phyloP scores from a whole-genome alignment of 2,329 filamentous ascomycete species.

The Torrubiella hemipterigena region DNA sequence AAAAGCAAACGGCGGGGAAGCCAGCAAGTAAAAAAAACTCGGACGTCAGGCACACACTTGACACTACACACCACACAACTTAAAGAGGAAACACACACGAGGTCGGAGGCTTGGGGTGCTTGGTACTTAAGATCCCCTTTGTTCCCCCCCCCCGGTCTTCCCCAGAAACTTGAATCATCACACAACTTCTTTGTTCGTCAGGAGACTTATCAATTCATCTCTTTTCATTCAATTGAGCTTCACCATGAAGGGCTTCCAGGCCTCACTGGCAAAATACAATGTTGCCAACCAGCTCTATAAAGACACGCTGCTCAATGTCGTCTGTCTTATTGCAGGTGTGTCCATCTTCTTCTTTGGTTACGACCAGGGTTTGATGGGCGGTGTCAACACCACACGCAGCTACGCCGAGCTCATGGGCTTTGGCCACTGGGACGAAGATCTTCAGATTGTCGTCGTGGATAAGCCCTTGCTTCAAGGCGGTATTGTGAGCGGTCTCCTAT shows the following conservation, averaged over 20 bases:
- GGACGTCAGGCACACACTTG: too few species aligned
- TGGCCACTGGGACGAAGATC: slow-evolving; percentile 41
- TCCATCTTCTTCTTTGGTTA: slow-evolving; percentile 59
- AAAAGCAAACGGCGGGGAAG: too few species aligned
- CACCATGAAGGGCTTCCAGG: slow-evolving; percentile 4
- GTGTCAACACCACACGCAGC: slow-evolving; percentile 53
- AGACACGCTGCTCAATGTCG: slow-evolving; percentile 40
- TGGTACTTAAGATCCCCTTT: too few species aligned
- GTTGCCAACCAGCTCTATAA: slow-evolving; percentile 44
- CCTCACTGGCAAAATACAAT: slow-evolving; percentile 8
- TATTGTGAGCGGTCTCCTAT: slow-evolving; percentile 14
- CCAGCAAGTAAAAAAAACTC: too few species aligned
- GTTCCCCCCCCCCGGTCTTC: too few species aligned
- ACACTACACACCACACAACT: too few species aligned
- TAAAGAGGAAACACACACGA: too few species aligned
- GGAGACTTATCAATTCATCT: too few species aligned
- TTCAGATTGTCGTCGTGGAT: slow-evolving; percentile 42
- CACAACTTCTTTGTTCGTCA: too few species aligned
- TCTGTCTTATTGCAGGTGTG: slow-evolving; percentile 51
- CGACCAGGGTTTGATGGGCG: slow-evolving; percentile 47
- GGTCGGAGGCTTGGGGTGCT: too few species aligned
- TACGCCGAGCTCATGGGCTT: slow-evolving; percentile 56
- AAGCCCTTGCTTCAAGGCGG: slow-evolving; percentile 25
- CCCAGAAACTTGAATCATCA: too few species aligned
- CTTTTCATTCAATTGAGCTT: not conserved